Conservation (phyloP, 2,329 filamentous ascomycete genomes). For the Aspergillus ochraceoroseus region DNA sequence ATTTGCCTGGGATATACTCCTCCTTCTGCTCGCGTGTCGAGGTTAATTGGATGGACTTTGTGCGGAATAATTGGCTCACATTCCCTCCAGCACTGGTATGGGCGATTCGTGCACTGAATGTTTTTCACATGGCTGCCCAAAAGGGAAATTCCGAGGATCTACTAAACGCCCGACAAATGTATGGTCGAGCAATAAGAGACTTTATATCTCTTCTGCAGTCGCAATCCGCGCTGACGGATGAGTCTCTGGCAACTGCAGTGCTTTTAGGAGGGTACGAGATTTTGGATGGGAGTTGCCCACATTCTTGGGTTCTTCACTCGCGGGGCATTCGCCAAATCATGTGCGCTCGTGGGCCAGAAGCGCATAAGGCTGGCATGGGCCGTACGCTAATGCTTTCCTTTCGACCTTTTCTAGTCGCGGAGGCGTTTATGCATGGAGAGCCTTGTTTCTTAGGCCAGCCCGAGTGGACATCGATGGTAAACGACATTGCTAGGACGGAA, state of each 20-base stretch:
- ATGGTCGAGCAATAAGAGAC: constrained; percentile 10
- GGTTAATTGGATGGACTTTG: constrained; percentile 15
- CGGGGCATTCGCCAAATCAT: constrained; percentile 13
- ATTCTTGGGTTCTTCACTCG: constrained; percentile 12
- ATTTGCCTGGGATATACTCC: constrained; percentile 6
- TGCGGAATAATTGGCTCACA: constrained; percentile 4
- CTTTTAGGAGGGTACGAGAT: constrained; percentile 15
- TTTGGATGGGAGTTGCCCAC: constrained; percentile 9
- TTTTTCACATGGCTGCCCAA: constrained; percentile 10
- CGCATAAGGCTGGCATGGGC: constrained; percentile 14
- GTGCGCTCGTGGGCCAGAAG: constrained; percentile 10
- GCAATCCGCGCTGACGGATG: constrained; percentile 5
- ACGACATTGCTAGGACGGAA: neutral
- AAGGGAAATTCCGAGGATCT: constrained; percentile 3
- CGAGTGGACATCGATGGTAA: constrained; percentile 7
- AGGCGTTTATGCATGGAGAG: constrained; percentile 5
- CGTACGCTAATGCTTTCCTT: constrained; percentile 13
- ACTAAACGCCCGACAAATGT: constrained; percentile 13
- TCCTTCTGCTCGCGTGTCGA: constrained; percentile 2
- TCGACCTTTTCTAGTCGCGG: constrained; percentile 10
- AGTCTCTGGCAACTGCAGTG: constrained; percentile 12
- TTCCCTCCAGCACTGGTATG: constrained; percentile 12
- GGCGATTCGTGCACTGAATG: constrained; percentile 12
- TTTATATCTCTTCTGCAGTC: constrained; percentile 9
- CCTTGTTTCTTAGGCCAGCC: constrained; percentile 12